Percentiles rank a stretch among this genome's conserved stretches.
Conservation (phyloP, 257 asterid species). For the Eucommia ulmoides region DNA sequence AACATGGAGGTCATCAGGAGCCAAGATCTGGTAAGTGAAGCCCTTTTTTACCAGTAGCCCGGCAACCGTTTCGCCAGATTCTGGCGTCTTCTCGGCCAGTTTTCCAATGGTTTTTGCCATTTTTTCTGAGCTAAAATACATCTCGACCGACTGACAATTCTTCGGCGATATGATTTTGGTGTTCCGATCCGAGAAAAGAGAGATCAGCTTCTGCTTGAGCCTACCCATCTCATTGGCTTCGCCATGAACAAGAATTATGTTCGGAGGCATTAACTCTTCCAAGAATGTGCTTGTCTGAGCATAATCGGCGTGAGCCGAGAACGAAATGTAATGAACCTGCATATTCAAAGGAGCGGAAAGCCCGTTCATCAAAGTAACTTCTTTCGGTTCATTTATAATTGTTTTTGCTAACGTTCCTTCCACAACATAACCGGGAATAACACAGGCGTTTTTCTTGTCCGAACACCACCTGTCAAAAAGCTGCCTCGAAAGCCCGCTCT, state of each 20-base stretch:
- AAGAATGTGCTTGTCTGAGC: slow-evolving; percentile 84
- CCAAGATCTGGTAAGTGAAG: slow-evolving; percentile 93
- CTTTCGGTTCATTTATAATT: slow-evolving; percentile 82
- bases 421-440: slow-evolving; percentile 80
- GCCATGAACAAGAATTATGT: slow-evolving; percentile 86
- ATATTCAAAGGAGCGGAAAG: slow-evolving; percentile 80
- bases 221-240: slow-evolving; percentile 88
- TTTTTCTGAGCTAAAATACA: slow-evolving; percentile 89
- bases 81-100: slow-evolving; percentile 66
- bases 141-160: slow-evolving; percentile 84
- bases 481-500: slow-evolving; percentile 93
- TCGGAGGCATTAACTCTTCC: slow-evolving; percentile 93
- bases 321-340: slow-evolving; percentile 85
- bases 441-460: slow-evolving; percentile 79
- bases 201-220: slow-evolving; percentile 77
- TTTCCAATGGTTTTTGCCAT: slow-evolving; percentile 81
- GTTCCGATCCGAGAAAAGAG: slow-evolving; percentile 73
- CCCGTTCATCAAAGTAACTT: slow-evolving; percentile 84
- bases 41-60: slow-evolving; percentile 94
- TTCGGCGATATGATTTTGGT: slow-evolving; percentile 84
- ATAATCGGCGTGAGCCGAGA: slow-evolving; percentile 97
- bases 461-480: slow-evolving; percentile 91
- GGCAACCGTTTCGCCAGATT: slow-evolving; percentile 62
- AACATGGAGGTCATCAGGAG: slow-evolving; percentile 85
- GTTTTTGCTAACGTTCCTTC: slow-evolving; percentile 89